Base-by-base conservation (phyloP, 768 basidiomycete genomes). In the Suillus alpinus region DNA sequence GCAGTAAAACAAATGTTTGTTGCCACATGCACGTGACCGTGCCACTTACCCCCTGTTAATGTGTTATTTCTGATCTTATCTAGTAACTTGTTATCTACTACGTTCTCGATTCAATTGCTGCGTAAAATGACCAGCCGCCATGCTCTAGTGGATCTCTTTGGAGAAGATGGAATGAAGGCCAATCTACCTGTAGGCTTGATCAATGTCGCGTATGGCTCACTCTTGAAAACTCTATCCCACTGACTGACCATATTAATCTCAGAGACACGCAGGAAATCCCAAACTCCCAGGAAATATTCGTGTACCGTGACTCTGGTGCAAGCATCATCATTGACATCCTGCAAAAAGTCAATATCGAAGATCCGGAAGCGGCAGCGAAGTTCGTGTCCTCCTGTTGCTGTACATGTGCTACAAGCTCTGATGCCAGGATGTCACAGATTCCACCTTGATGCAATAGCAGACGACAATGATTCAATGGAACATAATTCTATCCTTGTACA, bases 201-300 rank as follows among this genome's bases (percentile, higher is more conserved):
- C 58, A 96, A 99, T 76, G 94, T 88, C 56, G 92, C 94, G 96
- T 97, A 76, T 63, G 53, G 6, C 36, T 26, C 53, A 39, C 36
- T 29, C 23, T 29, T 18, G 16, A 39, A 39, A 12, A 2, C 18
- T 18, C 8, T 55, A 20, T 41, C 43, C 34, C 58, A 50, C 29
- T 34, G 58, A 31, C 31, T 60, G 40, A 59, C 49, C 32, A 61
- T 47, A 18, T 47, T 26, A 3, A 32, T 60, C 34, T 36, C 68
- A 89, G 88, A 61, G 76, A 80, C 55, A 61, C 87, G 6, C 92
- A 96, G 58, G 92, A 98, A 75, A 80, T 99, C 13, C 95, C 97
- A 14, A 91, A 98, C 71, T 94, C 86, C 4, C 96, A 99, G 73
- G 97, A 98, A 70, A 96, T 97, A 44, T 90, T 94, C 75, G 71